Evolutionary conservation across 805 yeast genomes (phyloP), one percentile per base, ranked within the genome.

Genomic region (Candida lessepsii): DNA sequence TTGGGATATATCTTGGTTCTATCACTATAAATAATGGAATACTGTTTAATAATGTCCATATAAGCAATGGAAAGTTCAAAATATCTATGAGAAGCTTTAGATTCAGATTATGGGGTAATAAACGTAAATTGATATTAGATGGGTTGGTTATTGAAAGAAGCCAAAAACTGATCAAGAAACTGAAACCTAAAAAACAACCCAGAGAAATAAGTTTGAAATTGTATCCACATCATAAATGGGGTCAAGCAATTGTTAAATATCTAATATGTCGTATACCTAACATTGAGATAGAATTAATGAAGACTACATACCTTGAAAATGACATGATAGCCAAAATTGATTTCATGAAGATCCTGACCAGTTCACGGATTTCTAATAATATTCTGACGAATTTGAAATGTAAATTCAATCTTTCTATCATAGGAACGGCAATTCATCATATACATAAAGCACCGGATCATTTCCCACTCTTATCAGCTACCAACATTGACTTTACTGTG

Each of bases 81-180:
- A 11, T 67, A 1, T 18, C 39, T 3, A 33, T 62, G 5, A 44
- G 49, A 9, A 54, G 63, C 10, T 31, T 65, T 2, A 45, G 69
- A 16, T 47, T 67, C 23, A 48, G 66, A 27, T 52, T 67, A 14
- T 69, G 73, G 73, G 71, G 73, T 5, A 65, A 61, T 36, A 45
- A 63, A 14, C 46, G 61, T 29, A 56, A 48, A 51, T 27, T 66
- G 7, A 61, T 68, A 15, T 33, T 59, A 16, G 37, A 34, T 16
- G 29, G 21, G 4, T 24, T 34, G 10, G 11, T n/a, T 11, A 18
- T 19, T n/a, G 4, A 19, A 18, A 27, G 34, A 5, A 18, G 18
- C 7, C 14, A 21, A 3, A 37, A 24, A 11, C 3, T 5, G 7
- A 10, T 9, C 19, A 37, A 24, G 21, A 5, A 5, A 2, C 10